Evolutionary conservation across 2,329 filamentous ascomycete genomes (phyloP).

Genomic region (Alternaria angustiovoidea): DNA sequence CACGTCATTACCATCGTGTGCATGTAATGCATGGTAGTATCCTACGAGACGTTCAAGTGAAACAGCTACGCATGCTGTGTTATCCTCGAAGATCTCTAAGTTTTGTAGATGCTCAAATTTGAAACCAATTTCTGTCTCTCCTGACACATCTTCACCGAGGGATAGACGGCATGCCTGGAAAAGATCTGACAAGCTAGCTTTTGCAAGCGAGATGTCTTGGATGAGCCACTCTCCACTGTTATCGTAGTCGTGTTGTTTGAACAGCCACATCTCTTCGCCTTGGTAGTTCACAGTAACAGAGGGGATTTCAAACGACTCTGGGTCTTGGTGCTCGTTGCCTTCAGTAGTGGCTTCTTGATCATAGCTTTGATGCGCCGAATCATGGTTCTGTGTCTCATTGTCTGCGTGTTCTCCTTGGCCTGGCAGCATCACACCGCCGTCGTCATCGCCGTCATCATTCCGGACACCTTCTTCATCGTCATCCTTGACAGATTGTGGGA

Average conservation of each 20-base stretch:
- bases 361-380: constrained; percentile 19
- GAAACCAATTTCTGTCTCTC: constrained; percentile 61
- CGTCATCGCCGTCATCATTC: constrained; percentile 18
- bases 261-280: constrained; percentile 42
- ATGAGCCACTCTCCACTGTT: constrained; percentile 43
- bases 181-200: constrained; percentile 58
- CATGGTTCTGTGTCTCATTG: constrained; percentile 9
- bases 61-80: constrained; percentile 40
- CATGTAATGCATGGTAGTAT: constrained; percentile 65
- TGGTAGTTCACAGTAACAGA: constrained; percentile 42
- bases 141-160: constrained; percentile 62
- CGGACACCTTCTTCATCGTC: constrained; percentile 13
- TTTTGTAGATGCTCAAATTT: constrained; percentile 51
- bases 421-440: constrained; percentile 26
- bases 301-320: constrained; percentile 21
- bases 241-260: constrained; percentile 41
- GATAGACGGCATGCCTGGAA: constrained; percentile 64
- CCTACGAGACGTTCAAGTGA: constrained; percentile 62
- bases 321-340: constrained; percentile 15
- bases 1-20: constrained; percentile 64
- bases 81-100: constrained; percentile 44
- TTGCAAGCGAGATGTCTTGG: constrained; percentile 33
- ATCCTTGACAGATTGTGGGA: background rate
- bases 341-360: constrained; percentile 18
- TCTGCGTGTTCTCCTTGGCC: constrained; percentile 13